phyloP scores from a whole-genome alignment of 352 stramenopile species.

The Peronospora tabacina region DNA sequence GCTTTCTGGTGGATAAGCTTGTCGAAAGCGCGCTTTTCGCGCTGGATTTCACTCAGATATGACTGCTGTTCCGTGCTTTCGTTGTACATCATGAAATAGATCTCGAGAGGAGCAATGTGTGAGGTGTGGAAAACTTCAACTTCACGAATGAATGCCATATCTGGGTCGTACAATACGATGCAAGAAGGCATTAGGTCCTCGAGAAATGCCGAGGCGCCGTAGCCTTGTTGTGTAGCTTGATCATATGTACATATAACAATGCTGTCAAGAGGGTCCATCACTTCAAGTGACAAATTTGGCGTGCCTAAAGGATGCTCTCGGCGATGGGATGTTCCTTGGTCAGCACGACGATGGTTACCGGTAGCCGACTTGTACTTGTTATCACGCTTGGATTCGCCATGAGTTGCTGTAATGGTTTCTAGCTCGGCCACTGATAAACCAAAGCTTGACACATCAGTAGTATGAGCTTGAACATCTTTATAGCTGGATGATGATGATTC shows the following conservation, averaged over 20 bases:
- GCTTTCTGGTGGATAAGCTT: constrained; percentile 94
- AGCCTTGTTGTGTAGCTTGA: constrained; percentile 54
- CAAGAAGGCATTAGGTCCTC: constrained; percentile 86
- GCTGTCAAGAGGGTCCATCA: constrained; percentile 41
- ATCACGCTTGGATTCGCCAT: constrained; percentile 22
- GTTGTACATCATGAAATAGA: constrained; percentile 96
- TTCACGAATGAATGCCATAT: constrained; percentile 92
- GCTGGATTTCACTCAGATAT: constrained; percentile 91
- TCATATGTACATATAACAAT: constrained; percentile 77
- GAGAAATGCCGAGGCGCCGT: constrained; percentile 62
- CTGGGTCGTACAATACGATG: constrained; percentile 93
- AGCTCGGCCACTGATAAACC: constrained; percentile 66
- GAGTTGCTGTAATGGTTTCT: constrained; percentile 34
- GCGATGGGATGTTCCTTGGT: constrained; percentile 1
- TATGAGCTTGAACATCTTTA: constrained; percentile 22
- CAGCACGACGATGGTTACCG: constrained; percentile 12
- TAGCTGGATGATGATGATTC: constrained; percentile 19
- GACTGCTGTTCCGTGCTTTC: constrained; percentile 93
- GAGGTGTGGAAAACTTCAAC: constrained; percentile 90
- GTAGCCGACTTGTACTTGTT: constrained; percentile 20
- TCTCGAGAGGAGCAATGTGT: constrained; percentile 44
- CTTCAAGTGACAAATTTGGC: constrained; percentile 38
- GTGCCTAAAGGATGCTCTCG: constrained; percentile 16
- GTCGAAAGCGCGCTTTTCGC: constrained; percentile 95
- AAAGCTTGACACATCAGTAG: constrained; percentile 56